Percentiles rank a stretch among this genome's conserved stretches.
Conservation (phyloP, 768 basidiomycete species). For the Russula earlei region DNA sequence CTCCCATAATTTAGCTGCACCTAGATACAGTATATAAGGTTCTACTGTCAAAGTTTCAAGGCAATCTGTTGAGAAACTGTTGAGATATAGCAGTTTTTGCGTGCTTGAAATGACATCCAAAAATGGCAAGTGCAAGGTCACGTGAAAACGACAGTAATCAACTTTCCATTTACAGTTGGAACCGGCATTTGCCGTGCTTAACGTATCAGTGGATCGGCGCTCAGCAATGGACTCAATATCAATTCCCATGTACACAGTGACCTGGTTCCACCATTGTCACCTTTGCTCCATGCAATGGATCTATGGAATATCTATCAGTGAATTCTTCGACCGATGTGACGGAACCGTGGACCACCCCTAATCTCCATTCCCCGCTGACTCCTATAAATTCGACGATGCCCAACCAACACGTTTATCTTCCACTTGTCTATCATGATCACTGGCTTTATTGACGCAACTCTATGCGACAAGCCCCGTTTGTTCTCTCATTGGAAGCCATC, state of each 20-base stretch:
- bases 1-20: no score
- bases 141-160: no score
- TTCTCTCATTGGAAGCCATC: constrained; percentile 11
- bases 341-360: background rate
- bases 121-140: no score
- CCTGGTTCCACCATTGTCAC: no score
- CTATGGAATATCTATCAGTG: no score
- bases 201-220: no score
- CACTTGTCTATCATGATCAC: background rate
- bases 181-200: background rate
- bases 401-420: background rate
- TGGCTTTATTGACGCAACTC: background rate
- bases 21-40: no score
- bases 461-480: constrained; percentile 2
- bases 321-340: background rate
- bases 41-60: no score
- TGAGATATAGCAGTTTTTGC: no score
- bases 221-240: background rate
- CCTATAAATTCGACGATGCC: background rate
- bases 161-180: background rate
- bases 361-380: constrained; percentile 4
- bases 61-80: no score
- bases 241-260: background rate
- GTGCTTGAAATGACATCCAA: no score
- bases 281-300: background rate